phyloP scores from a whole-genome alignment of 2,329 filamentous ascomycete genomes.

The Nothophoma quercina region DNA sequence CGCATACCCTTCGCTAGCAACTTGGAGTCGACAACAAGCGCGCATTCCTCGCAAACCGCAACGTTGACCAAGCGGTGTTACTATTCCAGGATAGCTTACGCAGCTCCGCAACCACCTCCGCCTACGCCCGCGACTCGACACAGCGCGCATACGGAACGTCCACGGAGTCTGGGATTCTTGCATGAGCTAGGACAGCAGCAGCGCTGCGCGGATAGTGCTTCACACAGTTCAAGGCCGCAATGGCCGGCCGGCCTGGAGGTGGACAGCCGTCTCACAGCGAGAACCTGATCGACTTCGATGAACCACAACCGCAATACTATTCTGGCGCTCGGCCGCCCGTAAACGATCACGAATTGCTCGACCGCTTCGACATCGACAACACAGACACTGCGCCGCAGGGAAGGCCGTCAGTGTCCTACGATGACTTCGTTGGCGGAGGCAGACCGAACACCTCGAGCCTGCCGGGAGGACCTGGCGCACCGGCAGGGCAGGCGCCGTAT shows the following conservation, averaged over 20 bases:
- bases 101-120: conserved; percentile 27
- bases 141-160: conserved; percentile 2
- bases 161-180: conserved; percentile 15
- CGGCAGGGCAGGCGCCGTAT: conserved; percentile 48
- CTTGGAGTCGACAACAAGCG: conserved; percentile 5
- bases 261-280: conserved; percentile 56
- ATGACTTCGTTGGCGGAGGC: conserved; percentile 84
- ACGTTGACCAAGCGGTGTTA: conserved; percentile 14
- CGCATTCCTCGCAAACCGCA: conserved; percentile 15
- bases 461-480: conserved; percentile 53
- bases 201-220: conserved; percentile 34
- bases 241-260: conserved; percentile 64
- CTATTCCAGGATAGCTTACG: conserved; percentile 26
- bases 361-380: conserved; percentile 75
- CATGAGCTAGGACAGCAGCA: conserved; percentile 35
- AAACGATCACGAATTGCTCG: conserved; percentile 81
- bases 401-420: conserved; percentile 90
- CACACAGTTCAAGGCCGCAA: conserved; percentile 43
- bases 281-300: conserved; percentile 77
- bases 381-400: conserved; percentile 67
- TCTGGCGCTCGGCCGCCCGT: conserved; percentile 79
- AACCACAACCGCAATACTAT: conserved; percentile 74
- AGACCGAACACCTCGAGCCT: conserved; percentile 54
- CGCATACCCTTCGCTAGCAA: background rate
- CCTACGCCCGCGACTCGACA: conserved; percentile 17